These are phyloP conservation scores for Leccinum truebloodii DNA, from an alignment of 768 basidiomycete species.

Conservation along the genomic window DNA sequence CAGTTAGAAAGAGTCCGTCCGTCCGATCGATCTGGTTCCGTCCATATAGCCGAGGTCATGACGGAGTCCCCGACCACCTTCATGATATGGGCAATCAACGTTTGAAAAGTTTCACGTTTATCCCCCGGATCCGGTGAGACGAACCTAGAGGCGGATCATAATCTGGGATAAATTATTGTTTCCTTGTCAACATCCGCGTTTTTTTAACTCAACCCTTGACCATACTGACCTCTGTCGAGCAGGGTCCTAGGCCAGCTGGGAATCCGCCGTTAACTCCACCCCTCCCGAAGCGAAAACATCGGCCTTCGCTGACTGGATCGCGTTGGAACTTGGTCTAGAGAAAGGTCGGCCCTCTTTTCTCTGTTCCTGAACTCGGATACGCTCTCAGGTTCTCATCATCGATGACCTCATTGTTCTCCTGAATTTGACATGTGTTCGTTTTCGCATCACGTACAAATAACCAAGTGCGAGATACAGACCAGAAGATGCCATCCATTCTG, in stretches of 20 bases:
- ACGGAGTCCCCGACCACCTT: neutral
- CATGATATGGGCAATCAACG: neutral
- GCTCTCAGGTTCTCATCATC: slow-evolving; percentile 6
- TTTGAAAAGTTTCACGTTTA: slow-evolving; percentile 2
- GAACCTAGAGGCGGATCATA: neutral
- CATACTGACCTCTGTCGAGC: slow-evolving; percentile 1
- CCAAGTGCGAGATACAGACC: slow-evolving; percentile 7
- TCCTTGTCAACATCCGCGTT: slow-evolving; percentile 16
- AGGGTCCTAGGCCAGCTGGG: slow-evolving; percentile 7
- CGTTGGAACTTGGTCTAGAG: neutral
- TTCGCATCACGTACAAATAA: slow-evolving; percentile 31
- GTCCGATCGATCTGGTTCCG: neutral
- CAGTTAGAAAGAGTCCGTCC: neutral
- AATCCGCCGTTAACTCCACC: slow-evolving; percentile 1
- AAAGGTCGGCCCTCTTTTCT: neutral
- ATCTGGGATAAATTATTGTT: slow-evolving; percentile 17
- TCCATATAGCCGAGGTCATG: neutral
- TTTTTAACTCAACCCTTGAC: slow-evolving; percentile 7
- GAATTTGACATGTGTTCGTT: slow-evolving; percentile 22
- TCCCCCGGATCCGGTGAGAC: neutral
- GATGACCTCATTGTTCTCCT: slow-evolving; percentile 29
- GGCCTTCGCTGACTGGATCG: neutral
- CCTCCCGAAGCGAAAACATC: neutral
- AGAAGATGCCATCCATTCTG: slow-evolving; percentile 13
- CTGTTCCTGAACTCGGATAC: slow-evolving; percentile 5